A percentile compares a stretch with the other conserved stretches of the same genome.
These are phyloP conservation scores for Cylindrotheca closterium DNA, from an alignment of 108 stramenopile species.

Conservation along the genomic window DNA sequence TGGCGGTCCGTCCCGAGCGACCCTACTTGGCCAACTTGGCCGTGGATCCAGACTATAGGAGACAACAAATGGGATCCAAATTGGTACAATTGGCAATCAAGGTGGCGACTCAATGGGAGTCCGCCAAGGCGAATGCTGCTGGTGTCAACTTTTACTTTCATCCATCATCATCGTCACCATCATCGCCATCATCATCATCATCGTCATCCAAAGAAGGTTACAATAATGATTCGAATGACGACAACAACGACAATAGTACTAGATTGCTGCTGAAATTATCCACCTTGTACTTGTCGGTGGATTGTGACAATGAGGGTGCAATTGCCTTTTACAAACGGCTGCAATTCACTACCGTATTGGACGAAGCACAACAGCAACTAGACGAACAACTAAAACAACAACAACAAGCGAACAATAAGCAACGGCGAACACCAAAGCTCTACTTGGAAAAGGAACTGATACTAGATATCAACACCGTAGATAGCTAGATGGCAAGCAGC, in stretches of 20 bases:
- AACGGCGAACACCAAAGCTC: not conserved
- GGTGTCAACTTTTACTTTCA: not conserved
- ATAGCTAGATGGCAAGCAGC: not conserved
- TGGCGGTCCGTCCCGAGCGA: not conserved
- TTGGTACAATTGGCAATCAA: constrained; percentile 15
- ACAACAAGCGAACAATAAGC: too few relatives aligned
- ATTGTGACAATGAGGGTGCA: constrained; percentile 5
- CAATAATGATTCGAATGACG: not conserved
- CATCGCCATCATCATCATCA: not conserved
- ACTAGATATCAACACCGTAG: not conserved
- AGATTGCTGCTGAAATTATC: not conserved
- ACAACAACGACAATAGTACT: not conserved
- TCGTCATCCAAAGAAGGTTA: not conserved
- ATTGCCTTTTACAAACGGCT: not conserved
- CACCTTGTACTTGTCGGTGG: constrained; percentile 8
- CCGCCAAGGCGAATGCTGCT: not conserved
- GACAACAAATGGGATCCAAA: constrained; percentile 6
- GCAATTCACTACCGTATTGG: constrained; percentile 1
- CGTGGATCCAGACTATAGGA: constrained; percentile 5
- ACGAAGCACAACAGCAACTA: not conserved
- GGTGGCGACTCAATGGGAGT: constrained; percentile 5
- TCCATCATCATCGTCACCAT: too few relatives aligned
- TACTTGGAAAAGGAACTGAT: not conserved
- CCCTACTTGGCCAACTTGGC: constrained; percentile 23
- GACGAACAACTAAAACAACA: too few relatives aligned